A percentile compares a stretch with the other conserved stretches of the same genome.
Evolutionary conservation across 768 basidiomycete species (phyloP).

Genomic region (Mycena floridula): DNA sequence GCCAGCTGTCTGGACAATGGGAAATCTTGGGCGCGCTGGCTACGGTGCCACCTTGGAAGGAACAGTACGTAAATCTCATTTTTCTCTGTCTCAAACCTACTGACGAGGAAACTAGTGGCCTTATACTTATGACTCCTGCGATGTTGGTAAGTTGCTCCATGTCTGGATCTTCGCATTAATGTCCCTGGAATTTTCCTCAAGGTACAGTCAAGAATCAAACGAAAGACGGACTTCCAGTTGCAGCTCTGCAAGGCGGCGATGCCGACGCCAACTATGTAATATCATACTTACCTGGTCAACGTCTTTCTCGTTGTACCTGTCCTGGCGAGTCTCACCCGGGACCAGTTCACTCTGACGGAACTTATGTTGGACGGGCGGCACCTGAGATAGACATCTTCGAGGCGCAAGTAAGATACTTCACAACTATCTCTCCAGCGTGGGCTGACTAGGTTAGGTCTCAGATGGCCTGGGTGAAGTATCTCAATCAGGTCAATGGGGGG

Average conservation of each 20-base stretch:
- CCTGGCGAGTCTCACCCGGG: constrained; percentile 78
- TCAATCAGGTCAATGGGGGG: constrained; percentile 83
- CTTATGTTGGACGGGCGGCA: constrained; percentile 74
- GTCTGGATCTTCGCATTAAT: no score
- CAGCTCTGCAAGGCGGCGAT: constrained; percentile 59
- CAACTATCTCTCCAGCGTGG: no score
- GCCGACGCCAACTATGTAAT: constrained; percentile 33
- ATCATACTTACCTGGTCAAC: constrained; percentile 77
- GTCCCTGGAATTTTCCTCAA: no score
- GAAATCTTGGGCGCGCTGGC: constrained; percentile 56
- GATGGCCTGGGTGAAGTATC: constrained; percentile 58
- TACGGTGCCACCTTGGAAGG: constrained; percentile 84
- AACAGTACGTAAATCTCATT: no score
- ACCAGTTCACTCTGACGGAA: constrained; percentile 65
- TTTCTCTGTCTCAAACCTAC: no score
- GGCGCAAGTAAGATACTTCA: no score
- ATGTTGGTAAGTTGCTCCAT: no score
- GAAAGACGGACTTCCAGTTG: constrained; percentile 57
- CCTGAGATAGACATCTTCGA: constrained; percentile 93
- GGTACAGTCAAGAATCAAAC: constrained; percentile 82
- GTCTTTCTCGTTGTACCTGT: constrained; percentile 85
- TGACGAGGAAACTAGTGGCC: constrained; percentile 59
- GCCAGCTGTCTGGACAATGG: constrained; percentile 81
- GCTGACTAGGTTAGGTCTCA: no score
- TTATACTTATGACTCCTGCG: constrained; percentile 66